phyloP scores from a whole-genome alignment of 140 eudicot species.

The Bidens hawaiensis region DNA sequence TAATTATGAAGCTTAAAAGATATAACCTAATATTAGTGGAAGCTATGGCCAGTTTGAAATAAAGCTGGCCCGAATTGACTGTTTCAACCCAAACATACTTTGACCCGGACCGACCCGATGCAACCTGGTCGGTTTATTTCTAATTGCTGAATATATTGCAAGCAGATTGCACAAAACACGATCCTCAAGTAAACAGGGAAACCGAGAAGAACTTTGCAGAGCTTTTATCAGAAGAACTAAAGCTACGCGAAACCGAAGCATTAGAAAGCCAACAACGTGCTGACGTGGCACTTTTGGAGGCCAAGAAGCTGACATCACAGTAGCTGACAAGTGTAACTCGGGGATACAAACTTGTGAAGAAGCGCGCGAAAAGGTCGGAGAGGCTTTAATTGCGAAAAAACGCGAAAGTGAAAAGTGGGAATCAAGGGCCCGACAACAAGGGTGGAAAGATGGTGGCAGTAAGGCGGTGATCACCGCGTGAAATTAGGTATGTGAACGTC shows the following conservation, averaged over 20 bases:
- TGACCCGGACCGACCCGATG: neutral
- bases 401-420: slow-evolving; percentile 76
- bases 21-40: too few species aligned
- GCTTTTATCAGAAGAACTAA: slow-evolving; percentile 79
- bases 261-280: slow-evolving; percentile 85
- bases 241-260: slow-evolving; percentile 83
- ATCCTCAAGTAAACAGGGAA: slow-evolving; percentile 90
- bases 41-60: too few species aligned
- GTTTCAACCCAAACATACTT: neutral
- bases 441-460: slow-evolving; percentile 72
- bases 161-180: slow-evolving; percentile 93
- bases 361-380: slow-evolving; percentile 94
- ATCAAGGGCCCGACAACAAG: slow-evolving; percentile 80
- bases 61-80: neutral
- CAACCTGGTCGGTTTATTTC: slow-evolving; percentile 5
- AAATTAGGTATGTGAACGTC: neutral
- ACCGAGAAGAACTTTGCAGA: slow-evolving; percentile 84
- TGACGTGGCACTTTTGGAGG: slow-evolving; percentile 88
- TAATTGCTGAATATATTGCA: neutral
- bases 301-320: slow-evolving; percentile 85
- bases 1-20: too few species aligned
- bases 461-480: slow-evolving; percentile 12
- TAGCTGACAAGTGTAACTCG: slow-evolving; percentile 97
- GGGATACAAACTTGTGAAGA: slow-evolving; percentile 99
- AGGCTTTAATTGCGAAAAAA: slow-evolving; percentile 68